These are phyloP conservation scores for Castanea sativa DNA, from an alignment of 306 rosid genomes.

Conservation along the genomic window DNA sequence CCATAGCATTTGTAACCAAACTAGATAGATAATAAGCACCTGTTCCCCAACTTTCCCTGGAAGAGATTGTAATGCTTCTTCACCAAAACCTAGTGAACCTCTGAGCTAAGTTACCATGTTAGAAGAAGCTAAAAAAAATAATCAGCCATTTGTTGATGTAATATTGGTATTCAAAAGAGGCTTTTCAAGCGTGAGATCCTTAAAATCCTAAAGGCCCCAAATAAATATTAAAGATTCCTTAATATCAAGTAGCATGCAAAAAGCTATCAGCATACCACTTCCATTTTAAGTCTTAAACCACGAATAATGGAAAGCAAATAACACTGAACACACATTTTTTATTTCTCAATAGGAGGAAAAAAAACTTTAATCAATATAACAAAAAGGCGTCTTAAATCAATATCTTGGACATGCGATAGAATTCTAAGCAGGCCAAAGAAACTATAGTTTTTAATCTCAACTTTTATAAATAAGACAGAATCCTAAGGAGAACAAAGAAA, in stretches of 20 bases:
- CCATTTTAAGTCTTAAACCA: not conserved
- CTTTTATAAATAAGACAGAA: not conserved
- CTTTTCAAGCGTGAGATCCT: not conserved
- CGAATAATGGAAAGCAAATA: not conserved
- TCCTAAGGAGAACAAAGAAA: not conserved
- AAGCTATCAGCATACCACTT: not conserved
- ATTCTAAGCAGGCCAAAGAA: not conserved
- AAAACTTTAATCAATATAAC: not conserved
- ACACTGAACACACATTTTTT: not conserved
- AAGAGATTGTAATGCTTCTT: constrained; percentile 93
- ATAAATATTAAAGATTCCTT: not conserved
- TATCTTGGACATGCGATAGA: not conserved
- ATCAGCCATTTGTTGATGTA: constrained; percentile 12
- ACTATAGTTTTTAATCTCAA: not conserved
- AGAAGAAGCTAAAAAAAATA: constrained; percentile 16
- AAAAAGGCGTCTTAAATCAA: not conserved
- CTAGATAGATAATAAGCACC: constrained; percentile 44
- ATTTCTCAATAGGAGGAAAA: not conserved
- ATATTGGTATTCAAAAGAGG: constrained; percentile 10
- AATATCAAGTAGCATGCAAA: not conserved
- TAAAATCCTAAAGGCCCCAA: not conserved
- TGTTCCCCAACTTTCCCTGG: constrained; percentile 84
- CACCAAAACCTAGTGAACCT: constrained; percentile 97
- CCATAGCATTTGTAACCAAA: not conserved
- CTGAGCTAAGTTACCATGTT: constrained; percentile 45